Base-by-base conservation (phyloP, 768 basidiomycete genomes). In the Naganishia friedmannii region DNA sequence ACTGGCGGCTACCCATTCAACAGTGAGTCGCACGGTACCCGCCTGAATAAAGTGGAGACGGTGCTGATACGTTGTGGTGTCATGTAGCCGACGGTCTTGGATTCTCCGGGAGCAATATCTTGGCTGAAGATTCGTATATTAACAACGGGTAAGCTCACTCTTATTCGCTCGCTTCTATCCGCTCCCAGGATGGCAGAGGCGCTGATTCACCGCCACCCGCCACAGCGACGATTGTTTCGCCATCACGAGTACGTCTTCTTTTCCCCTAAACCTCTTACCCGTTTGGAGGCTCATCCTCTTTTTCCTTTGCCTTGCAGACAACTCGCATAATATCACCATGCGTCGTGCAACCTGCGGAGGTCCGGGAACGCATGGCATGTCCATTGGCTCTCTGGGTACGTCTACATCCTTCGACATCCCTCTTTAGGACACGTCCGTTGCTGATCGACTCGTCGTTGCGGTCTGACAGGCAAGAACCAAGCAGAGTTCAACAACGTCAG, bases 321-420 rank as follows among this genome's bases (percentile, higher is more conserved):
- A 51, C 48, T 83, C 83, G 0, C 76, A 78, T 34, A 83, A 85
- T 73, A 82, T 85, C 53, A 79, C 83, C 21, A 83, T 82, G 3
- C 68, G 57, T 70, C 84, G 84, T 68, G 83, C 82, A 2, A 83
- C 78, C 73, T 84, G 84, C 68, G 84, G 83, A 17, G 85, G 84
- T 75, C 84, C 83, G 6, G 75, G 75, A 23, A 83, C 82, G 3
- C 84, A 86, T 76, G 85, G 85, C 0, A 77, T 83, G 46, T 84
- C 83, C 37, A 84, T 86, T 67, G 84, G 85, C 19, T 84, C 84
- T 23, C 75, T 85, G 28, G 85, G 85, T 48, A 78, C 1, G 60
- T 45, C n/a, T n/a, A n/a, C n/a, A n/a, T n/a, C n/a, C n/a, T n/a
- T n/a, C n/a, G n/a, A n/a, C n/a, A n/a, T n/a, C n/a, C n/a, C n/a